phyloP scores from a whole-genome alignment of 768 basidiomycete species.

The Peribolospora kevripleyi region DNA sequence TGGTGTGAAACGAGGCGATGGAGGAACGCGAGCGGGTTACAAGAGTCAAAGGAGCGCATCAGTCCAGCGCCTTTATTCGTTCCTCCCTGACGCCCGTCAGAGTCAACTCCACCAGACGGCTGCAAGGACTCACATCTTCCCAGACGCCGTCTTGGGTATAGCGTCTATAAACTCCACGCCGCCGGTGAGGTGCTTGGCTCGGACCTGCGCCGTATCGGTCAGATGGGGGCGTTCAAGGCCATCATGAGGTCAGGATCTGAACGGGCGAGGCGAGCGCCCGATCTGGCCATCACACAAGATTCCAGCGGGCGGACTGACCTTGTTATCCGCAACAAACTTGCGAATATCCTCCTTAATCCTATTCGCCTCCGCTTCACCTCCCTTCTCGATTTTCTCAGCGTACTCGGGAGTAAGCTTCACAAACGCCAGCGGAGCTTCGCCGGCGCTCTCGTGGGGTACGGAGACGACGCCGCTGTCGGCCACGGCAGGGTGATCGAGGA shows the following conservation, averaged over 20 bases:
- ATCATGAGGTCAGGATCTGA: too few species aligned
- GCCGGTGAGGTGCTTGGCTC: slow-evolving; percentile 5
- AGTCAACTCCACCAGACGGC: too few species aligned
- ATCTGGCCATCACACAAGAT: too few species aligned
- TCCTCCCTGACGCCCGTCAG: too few species aligned
- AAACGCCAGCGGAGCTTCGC: slow-evolving; percentile 7
- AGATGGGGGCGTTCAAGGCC: too few species aligned
- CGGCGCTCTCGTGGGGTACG: slow-evolving; percentile 8
- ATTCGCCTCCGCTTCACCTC: neutral
- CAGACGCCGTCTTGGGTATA: slow-evolving; percentile 7
- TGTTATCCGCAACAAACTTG: slow-evolving; percentile 4
- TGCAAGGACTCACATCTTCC: neutral
- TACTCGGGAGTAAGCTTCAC: neutral
- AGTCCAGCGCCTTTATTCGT: too few species aligned
- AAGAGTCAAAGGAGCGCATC: too few species aligned
- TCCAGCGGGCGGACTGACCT: neutral
- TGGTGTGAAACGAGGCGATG: too few species aligned
- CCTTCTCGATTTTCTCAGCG: neutral
- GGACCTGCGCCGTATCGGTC: too few species aligned
- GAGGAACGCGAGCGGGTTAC: too few species aligned
- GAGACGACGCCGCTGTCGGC: slow-evolving; percentile 18
- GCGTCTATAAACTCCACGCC: slow-evolving; percentile 7
- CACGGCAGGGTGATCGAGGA: slow-evolving; percentile 16
- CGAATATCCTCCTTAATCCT: neutral
- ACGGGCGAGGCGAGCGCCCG: too few species aligned